Base-by-base conservation (phyloP, 1,284 basidiomycete genomes). In the Tilletia indica region DNA sequence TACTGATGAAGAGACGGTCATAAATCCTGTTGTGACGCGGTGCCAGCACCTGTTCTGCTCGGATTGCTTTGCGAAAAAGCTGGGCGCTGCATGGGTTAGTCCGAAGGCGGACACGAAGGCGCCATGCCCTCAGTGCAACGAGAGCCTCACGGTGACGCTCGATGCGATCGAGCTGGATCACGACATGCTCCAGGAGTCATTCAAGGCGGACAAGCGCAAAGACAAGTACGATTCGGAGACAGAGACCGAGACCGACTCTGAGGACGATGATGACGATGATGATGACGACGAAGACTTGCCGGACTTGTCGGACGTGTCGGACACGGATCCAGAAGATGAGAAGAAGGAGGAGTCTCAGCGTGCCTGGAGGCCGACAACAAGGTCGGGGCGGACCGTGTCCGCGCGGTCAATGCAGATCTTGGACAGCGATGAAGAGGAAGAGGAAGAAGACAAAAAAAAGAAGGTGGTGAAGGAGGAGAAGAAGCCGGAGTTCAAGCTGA, bases 21-120 rank as follows among this genome's bases (percentile, higher is more conserved):
- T 49, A 2, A 72, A 71, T 45, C 79, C 82, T 5, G 78, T 85
- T 12, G 74, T 99, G 79, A 97, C 97, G 6, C 89, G 91, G 71
- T 99, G 97, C 85, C 92, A 94, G 81, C 97, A 99, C 85, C 87
- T 98, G 42, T 95, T 93, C 85, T 87, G 81, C 80, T 84, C 84
- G 12, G 16, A 48, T 3, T 81, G 80, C 74, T 79, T 78, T 73
- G 88, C 51, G 88, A 69, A 67, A 21, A 51, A 48, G 34, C 74
- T 77, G 31, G 77, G 77, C 11, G 69, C 45, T 21, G 68, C 75
- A 0, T 75, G 75, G 77, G 77, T 75, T 0, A 51, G 64, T 0
- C 47, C 70, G 8, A 71, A 71, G 54, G 73, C 73, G 12, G 78
- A 77, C 16, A 68, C 72, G 16, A 67, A 49, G 4, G 73, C 67